Evolutionary conservation across 345 rosid genomes (phyloP).

Genomic region (Eucalyptus grandis): DNA sequence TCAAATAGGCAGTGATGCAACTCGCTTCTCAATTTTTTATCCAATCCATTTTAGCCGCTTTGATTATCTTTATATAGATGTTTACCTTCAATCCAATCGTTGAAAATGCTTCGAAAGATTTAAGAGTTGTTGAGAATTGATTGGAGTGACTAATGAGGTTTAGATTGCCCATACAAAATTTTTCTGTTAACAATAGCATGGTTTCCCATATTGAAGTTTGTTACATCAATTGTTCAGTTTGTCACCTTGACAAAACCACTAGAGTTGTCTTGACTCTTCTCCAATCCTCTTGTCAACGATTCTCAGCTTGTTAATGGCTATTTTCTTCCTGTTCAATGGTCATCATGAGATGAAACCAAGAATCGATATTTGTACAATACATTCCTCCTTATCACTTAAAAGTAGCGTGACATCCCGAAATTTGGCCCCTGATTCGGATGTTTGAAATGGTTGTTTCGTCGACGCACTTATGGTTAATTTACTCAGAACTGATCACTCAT

Average conservation of each 20-base stretch:
- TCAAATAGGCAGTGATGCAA: no score
- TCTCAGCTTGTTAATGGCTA: background rate
- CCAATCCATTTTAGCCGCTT: no score
- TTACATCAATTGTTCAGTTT: background rate
- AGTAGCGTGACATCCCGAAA: background rate
- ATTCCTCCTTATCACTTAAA: background rate
- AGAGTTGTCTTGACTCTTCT: background rate
- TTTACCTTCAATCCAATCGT: no score
- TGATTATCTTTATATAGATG: no score
- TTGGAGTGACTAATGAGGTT: background rate
- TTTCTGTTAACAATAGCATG: background rate
- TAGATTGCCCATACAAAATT: background rate
- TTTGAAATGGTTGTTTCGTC: no score
- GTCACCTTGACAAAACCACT: no score
- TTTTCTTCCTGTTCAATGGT: background rate
- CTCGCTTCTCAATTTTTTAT: no score
- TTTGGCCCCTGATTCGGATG: no score
- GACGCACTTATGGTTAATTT: no score
- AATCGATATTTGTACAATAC: no score
- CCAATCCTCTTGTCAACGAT: background rate
- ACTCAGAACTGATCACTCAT: no score
- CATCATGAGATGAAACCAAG: background rate
- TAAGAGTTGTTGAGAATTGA: background rate
- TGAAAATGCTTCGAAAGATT: no score
- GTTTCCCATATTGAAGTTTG: background rate